Evolutionary conservation across 2,329 filamentous ascomycete species (phyloP), one percentile per base, ranked within the genome.

Genomic region (Lachnellula cervina): DNA sequence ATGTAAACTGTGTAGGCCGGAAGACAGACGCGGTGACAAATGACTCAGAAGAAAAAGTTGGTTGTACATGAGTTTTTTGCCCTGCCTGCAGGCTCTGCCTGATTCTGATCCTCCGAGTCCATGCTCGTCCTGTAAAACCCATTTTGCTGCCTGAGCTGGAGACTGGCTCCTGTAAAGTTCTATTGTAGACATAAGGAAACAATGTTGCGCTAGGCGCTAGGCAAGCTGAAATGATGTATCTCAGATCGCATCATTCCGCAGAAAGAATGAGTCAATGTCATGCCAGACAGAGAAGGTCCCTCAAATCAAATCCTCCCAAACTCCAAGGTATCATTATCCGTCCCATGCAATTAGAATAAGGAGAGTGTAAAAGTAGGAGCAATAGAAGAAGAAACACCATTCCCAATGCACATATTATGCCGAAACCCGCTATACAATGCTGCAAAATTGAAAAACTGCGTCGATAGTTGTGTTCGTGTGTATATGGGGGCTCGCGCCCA

Each of bases 241-340:
- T 51, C 61, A 64, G 63, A 67, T 62, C 52, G 38, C 56, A 60
- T 58, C 55, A 58, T 55, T 38, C 21, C n/a, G 19, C 16, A 11
- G 47, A 57, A 55, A 42, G 49, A 52, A 55, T 54, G 13, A 47
- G 42, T 17, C 43, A 56, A 48, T 45, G 42, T 46, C 52, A 16
- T 17, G 42, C 38, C 23, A 53, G 47, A 58, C 52, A 55, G 52
- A 55, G 54, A 37, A 54, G 49, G 21, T 21, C 38, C 37, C 13
- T 54, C 56, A 52, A 55, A 16, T 32, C 40, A 54, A 40, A 54
- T 55, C 55, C 45, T 54, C 60, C 59, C 57, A 60, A 65, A 68
- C 65, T 66, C 66, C 66, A 59, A 61, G 65, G 65, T 67, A 69
- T 67, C 64, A 58, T 63, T 58, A 49, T 65, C 65, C 64, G 55